Evolutionary conservation across 768 basidiomycete genomes (phyloP).

Genomic region (Calocybe cyanea): DNA sequence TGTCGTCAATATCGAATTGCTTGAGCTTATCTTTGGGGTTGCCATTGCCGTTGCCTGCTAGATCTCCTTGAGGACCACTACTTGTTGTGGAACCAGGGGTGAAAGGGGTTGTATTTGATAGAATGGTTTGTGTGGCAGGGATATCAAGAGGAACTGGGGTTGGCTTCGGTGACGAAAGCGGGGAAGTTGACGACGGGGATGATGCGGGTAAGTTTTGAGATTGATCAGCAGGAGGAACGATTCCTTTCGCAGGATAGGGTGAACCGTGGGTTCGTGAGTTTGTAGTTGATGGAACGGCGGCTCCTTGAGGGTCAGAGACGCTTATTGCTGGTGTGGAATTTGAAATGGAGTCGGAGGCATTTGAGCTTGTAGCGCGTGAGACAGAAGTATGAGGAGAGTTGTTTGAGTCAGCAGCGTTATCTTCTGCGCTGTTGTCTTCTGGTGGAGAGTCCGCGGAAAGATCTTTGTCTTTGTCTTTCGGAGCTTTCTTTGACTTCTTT

Average conservation of each 20-base stretch:
- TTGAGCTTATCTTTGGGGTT: constrained; percentile 56
- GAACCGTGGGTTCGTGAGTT: constrained; percentile 29
- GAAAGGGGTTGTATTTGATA: constrained; percentile 61
- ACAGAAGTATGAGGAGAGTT: constrained; percentile 36
- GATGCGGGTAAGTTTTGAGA: constrained; percentile 35
- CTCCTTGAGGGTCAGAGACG: constrained; percentile 40
- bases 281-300: constrained; percentile 22
- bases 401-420: constrained; percentile 26
- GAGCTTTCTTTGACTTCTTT: constrained; percentile 71
- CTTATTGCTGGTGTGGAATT: constrained; percentile 44
- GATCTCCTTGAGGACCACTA: constrained; percentile 36
- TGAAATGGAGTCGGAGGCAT: constrained; percentile 36
- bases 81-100: constrained; percentile 48
- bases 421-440: constrained; percentile 39
- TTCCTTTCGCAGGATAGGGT: constrained; percentile 30
- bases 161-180: constrained; percentile 38
- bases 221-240: constrained; percentile 26
- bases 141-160: constrained; percentile 65
- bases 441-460: constrained; percentile 30
- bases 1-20: constrained; percentile 92
- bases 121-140: constrained; percentile 79
- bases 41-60: constrained; percentile 38
- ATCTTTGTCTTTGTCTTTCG: constrained; percentile 68
- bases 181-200: constrained; percentile 31
- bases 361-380: constrained; percentile 41